phyloP scores from a whole-genome alignment of 2,329 filamentous ascomycete species.

The Verticillium albo-atrum region DNA sequence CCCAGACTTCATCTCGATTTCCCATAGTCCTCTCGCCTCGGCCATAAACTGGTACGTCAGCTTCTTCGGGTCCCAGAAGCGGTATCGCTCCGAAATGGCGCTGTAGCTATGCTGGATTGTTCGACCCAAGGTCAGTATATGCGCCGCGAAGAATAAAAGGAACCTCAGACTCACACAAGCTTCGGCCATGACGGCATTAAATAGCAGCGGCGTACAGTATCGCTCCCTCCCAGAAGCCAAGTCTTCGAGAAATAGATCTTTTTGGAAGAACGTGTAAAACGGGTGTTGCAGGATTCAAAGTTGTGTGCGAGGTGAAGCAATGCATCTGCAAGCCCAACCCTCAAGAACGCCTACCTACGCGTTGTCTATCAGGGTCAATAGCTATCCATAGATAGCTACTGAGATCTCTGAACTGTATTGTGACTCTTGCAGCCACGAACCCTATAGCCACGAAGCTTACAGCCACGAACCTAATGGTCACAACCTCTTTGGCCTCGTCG shows the following conservation, averaged over 20 bases:
- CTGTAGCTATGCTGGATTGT: slow-evolving; percentile 19
- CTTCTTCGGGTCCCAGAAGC: slow-evolving; percentile 28
- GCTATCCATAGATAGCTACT: no score
- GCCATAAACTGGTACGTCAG: slow-evolving; percentile 28
- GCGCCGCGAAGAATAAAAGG: not conserved
- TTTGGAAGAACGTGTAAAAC: no score
- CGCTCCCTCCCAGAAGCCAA: slow-evolving; percentile 21
- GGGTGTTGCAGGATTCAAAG: no score
- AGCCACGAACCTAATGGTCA: no score
- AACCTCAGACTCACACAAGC: slow-evolving; percentile 26
- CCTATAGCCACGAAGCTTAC: no score
- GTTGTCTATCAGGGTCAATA: no score
- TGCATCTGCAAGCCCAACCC: no score
- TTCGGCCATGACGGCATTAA: slow-evolving; percentile 30
- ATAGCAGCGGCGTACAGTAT: slow-evolving; percentile 34
- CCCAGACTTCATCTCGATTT: slow-evolving; percentile 16
- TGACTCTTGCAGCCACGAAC: no score
- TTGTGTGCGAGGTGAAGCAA: no score
- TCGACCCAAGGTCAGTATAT: not conserved
- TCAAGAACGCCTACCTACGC: no score
- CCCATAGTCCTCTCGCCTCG: slow-evolving; percentile 29
- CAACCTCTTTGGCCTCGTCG: no score
- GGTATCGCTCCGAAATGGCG: slow-evolving; percentile 19
- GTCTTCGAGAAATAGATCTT: slow-evolving; percentile 33
- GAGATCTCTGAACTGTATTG: no score